These are phyloP conservation scores for Acanthamoeba healyi DNA, from an alignment of 208 protist genomes.

Conservation along the genomic window DNA sequence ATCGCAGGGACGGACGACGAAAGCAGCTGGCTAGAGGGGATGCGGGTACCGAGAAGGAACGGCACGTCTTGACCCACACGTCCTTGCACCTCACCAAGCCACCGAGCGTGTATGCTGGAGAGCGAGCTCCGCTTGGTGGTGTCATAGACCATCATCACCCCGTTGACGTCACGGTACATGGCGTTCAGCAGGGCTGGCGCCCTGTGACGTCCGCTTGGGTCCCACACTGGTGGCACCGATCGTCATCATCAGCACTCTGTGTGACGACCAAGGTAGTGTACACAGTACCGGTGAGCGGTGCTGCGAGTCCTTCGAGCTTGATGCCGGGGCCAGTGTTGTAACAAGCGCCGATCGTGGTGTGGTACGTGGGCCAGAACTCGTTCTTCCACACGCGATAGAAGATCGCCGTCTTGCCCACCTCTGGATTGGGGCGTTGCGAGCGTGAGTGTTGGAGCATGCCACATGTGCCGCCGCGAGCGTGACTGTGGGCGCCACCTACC, in stretches of 20 bases:
- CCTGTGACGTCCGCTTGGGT: neutral
- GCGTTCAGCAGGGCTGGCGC: neutral
- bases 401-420: neutral
- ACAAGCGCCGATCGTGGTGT: neutral
- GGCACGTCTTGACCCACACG: neutral
- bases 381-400: slow-evolving; percentile 3
- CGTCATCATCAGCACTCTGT: too few species aligned
- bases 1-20: too few species aligned
- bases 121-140: neutral
- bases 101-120: neutral
- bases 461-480: too few species aligned
- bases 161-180: neutral
- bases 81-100: neutral
- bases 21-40: too few species aligned
- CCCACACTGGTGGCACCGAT: too few species aligned
- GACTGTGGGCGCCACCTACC: too few species aligned
- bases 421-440: neutral
- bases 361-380: slow-evolving; percentile 18
- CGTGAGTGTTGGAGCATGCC: neutral
- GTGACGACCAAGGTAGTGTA: too few species aligned
- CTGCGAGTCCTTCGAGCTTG: neutral
- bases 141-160: neutral
- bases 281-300: neutral
- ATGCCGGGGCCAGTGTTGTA: too few species aligned
- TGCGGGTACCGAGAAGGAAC: neutral